Evolutionary conservation across 352 stramenopile species (phyloP), one percentile per base, ranked within the genome.

Genomic region (Phytophthora rubi): DNA sequence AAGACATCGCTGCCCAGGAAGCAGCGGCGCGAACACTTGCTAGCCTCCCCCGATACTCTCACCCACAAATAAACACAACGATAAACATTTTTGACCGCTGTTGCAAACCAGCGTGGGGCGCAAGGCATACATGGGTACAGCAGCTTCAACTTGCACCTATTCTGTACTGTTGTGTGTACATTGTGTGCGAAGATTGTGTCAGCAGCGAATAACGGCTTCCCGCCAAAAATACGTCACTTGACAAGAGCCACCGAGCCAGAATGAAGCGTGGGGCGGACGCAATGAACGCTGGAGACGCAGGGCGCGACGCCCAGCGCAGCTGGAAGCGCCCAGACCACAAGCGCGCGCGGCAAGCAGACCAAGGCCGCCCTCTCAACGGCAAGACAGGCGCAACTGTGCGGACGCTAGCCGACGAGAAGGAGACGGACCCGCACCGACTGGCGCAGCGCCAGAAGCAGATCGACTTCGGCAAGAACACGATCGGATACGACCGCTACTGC

Each of bases 361-460:
- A 61, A 39, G 35, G 4, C 16, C 44, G 4, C 1, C 18, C 26
- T 21, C 16, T 37, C 30, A 54, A 39, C 35, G 35, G 49, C 15
- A 47, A 15, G 6, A 23, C 26, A 6, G 18, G 30, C 13, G 62
- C 60, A 3, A 66, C 58, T 12, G 81, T 93, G 47, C 77, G 73
- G 21, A 83, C 85, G 32, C 65, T 93, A 39, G 76, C 79, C 18
- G 77, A 83, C 16, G 75, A 90, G 63, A 86, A 84, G 23, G 91
- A 97, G 75, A 82, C 73, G 12, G 88, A 97, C 58, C 70, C 83
- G n/a, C 89, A 92, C 23, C 83, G 89, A 35, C 71, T 98, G 23
- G 80, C 86, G 21, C 90, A 97, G 78, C 87, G 92, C n/a, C 90
- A 98, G 70, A 98, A 98, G 80, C 92, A 98, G 70, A 95, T 97